These are phyloP conservation scores for Trypanosoma cruzi DNA, from an alignment of 208 protist genomes.

Conservation along the genomic window DNA sequence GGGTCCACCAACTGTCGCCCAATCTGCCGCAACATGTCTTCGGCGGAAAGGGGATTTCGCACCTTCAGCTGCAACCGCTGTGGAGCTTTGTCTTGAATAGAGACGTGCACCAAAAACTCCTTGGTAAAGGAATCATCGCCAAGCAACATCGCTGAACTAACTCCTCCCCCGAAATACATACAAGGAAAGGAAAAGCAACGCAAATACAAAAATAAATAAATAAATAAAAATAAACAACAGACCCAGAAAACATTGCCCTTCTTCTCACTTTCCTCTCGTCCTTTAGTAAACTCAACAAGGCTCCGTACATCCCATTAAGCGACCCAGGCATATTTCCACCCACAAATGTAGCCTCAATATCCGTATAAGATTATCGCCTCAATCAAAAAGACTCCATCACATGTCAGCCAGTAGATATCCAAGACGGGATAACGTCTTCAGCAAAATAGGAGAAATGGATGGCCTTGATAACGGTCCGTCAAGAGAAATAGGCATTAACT, in stretches of 20 bases:
- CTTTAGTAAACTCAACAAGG: not conserved
- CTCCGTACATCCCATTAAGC: not conserved
- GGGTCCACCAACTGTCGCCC: slow-evolving; percentile 23
- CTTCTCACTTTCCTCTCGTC: not conserved
- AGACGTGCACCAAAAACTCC: slow-evolving; percentile 36
- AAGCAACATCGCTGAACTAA: slow-evolving; percentile 6
- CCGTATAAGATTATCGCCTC: not conserved
- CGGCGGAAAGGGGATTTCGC: slow-evolving; percentile 13
- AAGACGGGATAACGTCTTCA: not conserved
- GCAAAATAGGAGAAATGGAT: slow-evolving; percentile 3
- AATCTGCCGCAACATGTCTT: slow-evolving; percentile 40
- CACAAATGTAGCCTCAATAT: slow-evolving; percentile 1
- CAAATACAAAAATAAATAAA: not conserved
- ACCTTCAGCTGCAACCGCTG: slow-evolving; percentile 38
- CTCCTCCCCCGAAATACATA: not conserved
- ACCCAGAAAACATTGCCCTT: not conserved
- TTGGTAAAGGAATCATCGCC: slow-evolving; percentile 21
- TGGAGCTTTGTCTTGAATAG: slow-evolving; percentile 28
- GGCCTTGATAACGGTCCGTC: not conserved
- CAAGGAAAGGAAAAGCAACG: slow-evolving; percentile 18
- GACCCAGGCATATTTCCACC: not conserved
- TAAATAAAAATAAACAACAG: not conserved
- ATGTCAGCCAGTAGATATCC: not conserved
- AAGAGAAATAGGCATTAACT: not conserved
- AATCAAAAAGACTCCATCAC: not conserved